Evolutionary conservation across 805 yeast genomes (phyloP).

Genomic region (Pichia cabralensis): DNA sequence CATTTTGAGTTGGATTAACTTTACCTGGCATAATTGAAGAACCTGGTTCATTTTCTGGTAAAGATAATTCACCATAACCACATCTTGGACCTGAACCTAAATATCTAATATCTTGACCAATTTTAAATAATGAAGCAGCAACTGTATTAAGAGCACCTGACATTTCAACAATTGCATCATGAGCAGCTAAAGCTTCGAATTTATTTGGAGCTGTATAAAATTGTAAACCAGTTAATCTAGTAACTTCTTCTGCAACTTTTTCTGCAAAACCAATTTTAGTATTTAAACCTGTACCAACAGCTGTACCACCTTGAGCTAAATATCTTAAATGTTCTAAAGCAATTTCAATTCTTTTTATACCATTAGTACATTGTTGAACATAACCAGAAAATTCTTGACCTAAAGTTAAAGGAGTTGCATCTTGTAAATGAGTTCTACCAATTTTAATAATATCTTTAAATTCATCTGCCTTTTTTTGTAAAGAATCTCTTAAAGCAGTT

Average conservation of each 20-base stretch:
- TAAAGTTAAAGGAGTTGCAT: slow-evolving; percentile 94
- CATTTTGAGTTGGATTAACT: slow-evolving; percentile 98
- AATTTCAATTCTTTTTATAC: slow-evolving; percentile 76
- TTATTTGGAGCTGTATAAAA: slow-evolving; percentile 96
- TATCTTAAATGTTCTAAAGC: slow-evolving; percentile 65
- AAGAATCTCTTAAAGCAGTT: slow-evolving; percentile 64
- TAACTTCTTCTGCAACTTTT: slow-evolving; percentile 77
- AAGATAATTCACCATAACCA: slow-evolving; percentile 91
- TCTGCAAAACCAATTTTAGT: slow-evolving; percentile 84
- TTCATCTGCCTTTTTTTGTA: slow-evolving; percentile 70
- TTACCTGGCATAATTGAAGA: slow-evolving; percentile 99
- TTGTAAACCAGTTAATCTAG: slow-evolving; percentile 77
- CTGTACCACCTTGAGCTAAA: slow-evolving; percentile 99
- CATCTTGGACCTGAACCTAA: slow-evolving; percentile 99
- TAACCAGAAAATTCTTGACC: slow-evolving; percentile 98
- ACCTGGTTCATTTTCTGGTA: slow-evolving; percentile 99
- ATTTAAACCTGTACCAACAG: slow-evolving; percentile 98
- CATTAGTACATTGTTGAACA: slow-evolving; percentile 86
- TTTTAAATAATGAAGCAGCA: slow-evolving; percentile 88
- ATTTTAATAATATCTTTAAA: slow-evolving; percentile 87
- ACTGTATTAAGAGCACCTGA: slow-evolving; percentile 95
- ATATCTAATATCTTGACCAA: slow-evolving; percentile 96
- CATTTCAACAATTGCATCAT: slow-evolving; percentile 96
- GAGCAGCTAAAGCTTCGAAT: slow-evolving; percentile 98
- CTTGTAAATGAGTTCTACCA: slow-evolving; percentile 98